These are phyloP conservation scores for Neltuma alba DNA, from an alignment of 306 rosid species.

Conservation along the genomic window DNA sequence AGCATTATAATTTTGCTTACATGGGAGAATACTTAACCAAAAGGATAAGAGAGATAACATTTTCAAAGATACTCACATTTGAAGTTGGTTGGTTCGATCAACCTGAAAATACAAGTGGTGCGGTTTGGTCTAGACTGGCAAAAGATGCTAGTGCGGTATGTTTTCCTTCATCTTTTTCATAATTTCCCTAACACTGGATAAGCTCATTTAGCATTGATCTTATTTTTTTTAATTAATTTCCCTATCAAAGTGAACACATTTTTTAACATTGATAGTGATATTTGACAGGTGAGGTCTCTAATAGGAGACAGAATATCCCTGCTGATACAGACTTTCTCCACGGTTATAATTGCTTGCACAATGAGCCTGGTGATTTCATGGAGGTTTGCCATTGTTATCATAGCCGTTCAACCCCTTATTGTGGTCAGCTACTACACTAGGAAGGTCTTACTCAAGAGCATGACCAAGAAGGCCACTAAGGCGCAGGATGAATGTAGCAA, in stretches of 20 bases:
- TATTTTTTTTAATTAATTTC: too few species aligned
- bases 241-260: too few species aligned
- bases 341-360: conserved; percentile 73
- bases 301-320: conserved; percentile 87
- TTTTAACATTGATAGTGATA: background rate
- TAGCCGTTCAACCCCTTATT: conserved; percentile 77
- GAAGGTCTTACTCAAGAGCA: conserved; percentile 63
- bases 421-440: conserved; percentile 72
- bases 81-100: conserved; percentile 94
- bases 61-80: conserved; percentile 79
- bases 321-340: conserved; percentile 73
- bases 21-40: conserved; percentile 93
- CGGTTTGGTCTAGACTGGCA: conserved; percentile 81
- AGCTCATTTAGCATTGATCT: background rate
- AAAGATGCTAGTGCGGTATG: conserved; percentile 95
- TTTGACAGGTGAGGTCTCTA: conserved; percentile 75
- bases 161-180: background rate
- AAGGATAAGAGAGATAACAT: conserved; percentile 78
- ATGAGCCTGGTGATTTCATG: conserved; percentile 81
- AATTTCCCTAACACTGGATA: background rate
- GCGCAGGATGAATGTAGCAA: conserved; percentile 78
- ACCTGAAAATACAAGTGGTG: conserved; percentile 81
- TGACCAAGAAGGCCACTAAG: conserved; percentile 64
- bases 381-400: conserved; percentile 80
- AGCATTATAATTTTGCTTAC: conserved; percentile 84